Conservation (phyloP, 2,329 filamentous ascomycete genomes). For the Colletotrichum sp. region DNA sequence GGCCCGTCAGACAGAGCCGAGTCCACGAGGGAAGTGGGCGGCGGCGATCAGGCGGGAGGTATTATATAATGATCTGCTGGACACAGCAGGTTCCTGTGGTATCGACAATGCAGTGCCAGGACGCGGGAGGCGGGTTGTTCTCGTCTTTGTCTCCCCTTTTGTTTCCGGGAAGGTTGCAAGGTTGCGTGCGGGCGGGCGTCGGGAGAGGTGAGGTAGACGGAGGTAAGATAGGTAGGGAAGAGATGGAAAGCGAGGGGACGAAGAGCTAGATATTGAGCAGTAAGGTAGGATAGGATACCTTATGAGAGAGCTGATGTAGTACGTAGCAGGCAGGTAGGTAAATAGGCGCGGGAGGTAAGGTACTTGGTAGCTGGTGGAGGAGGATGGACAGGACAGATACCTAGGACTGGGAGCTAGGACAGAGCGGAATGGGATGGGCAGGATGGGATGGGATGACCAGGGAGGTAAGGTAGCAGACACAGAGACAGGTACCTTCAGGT, state of each 20-base stretch:
- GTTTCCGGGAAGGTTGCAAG: background rate
- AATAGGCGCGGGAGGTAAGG: background rate
- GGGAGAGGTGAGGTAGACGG: background rate
- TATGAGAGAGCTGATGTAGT: background rate
- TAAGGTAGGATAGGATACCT: background rate
- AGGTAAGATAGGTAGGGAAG: background rate
- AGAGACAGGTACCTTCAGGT: background rate
- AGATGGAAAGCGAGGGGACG: background rate
- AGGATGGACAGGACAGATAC: background rate
- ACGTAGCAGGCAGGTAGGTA: background rate
- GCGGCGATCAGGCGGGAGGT: background rate
- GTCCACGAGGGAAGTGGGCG: background rate
- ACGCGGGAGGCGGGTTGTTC: background rate
- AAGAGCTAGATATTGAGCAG: background rate
- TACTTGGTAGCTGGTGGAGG: background rate
- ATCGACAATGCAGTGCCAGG: background rate
- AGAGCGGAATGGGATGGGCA: background rate
- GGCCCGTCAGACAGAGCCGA: background rate
- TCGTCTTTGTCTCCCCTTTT: slow-evolving; percentile 9
- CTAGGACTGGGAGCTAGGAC: background rate
- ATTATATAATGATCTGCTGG: slow-evolving; percentile 1
- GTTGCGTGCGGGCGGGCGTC: background rate
- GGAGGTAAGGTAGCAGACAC: background rate
- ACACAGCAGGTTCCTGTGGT: background rate
- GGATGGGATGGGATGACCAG: background rate